phyloP scores from a whole-genome alignment of 1,284 basidiomycete genomes.

The Melampsora larici-populina region DNA sequence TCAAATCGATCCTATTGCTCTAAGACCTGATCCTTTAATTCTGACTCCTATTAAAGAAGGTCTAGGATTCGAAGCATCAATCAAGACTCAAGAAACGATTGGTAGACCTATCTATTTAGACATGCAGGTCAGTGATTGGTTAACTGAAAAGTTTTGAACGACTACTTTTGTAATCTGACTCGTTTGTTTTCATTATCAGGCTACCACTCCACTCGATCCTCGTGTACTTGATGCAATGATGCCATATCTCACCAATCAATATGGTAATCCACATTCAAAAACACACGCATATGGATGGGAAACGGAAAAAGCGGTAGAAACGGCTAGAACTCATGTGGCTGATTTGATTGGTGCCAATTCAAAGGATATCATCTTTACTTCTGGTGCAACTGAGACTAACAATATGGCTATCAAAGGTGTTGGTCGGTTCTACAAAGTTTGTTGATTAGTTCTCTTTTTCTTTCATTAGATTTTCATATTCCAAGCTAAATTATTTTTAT shows the following conservation, averaged over 20 bases:
- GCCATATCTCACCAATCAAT: slow-evolving; percentile 91
- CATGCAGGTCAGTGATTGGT: slow-evolving; percentile 68
- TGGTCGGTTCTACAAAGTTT: slow-evolving; percentile 79
- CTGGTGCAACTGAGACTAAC: slow-evolving; percentile 96
- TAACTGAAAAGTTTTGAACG: not conserved
- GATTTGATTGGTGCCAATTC: slow-evolving; percentile 86
- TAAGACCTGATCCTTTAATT: slow-evolving; percentile 42
- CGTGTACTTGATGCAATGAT: slow-evolving; percentile 96
- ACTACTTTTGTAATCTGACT: not conserved
- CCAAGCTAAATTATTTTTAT: slow-evolving; percentile 2
- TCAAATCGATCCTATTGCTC: slow-evolving; percentile 39
- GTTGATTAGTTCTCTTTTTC: slow-evolving; percentile 69
- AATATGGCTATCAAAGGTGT: slow-evolving; percentile 98
- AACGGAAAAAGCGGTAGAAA: slow-evolving; percentile 88
- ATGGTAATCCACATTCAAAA: slow-evolving; percentile 95
- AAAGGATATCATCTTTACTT: slow-evolving; percentile 97
- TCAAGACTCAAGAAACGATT: slow-evolving; percentile 40
- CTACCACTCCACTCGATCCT: slow-evolving; percentile 96
- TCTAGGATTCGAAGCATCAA: slow-evolving; percentile 13
- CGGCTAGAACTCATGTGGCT: slow-evolving; percentile 84
- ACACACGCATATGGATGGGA: slow-evolving; percentile 99
- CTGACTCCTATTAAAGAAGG: slow-evolving; percentile 42
- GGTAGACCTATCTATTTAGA: slow-evolving; percentile 85
- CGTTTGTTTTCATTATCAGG: slow-evolving; percentile 58
- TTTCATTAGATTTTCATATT: not conserved